Evolutionary conservation across 306 rosid species (phyloP), one percentile per base, ranked within the genome.

Genomic region (Prinsepia uniflora): DNA sequence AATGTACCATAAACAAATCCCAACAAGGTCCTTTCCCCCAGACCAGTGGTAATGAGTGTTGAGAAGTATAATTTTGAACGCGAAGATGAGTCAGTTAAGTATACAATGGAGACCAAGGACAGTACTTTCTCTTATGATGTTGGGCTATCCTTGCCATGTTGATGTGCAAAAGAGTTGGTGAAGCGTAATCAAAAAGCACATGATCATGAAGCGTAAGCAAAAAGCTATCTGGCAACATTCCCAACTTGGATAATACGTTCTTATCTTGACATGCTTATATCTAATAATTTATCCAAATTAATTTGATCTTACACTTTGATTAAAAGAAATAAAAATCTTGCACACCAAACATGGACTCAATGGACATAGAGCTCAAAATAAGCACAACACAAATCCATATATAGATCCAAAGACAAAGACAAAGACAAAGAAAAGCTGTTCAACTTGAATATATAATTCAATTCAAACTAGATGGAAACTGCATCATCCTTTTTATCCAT

Each of bases 201-300:
- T 3, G 4, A 30, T 30, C 63, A 83, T 78, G 82, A 85, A n/a
- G n/a, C n/a, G n/a, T n/a, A n/a, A n/a, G n/a, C n/a, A n/a, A 75
- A 72, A 78, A 85, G 81, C 75, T 75, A 43, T 43, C 46, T 3
- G 50, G 55, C 72, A 76, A 78, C 61, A 30, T 30, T 30, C 36
- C 36, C 36, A 30, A 30, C 36, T 30, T 30, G 36, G 36, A 30
- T 30, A 30, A 3, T 3, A 30, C 4, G 36, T 30, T 30, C 36
- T 1, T 30, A 30, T 30, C 4, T 30, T 3, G 2, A 1, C 3
- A 24, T 24, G 30, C 30, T 24, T 30, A 30, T 30, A 30, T 30
- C 1, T 30, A 30, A 30, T 30, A 30, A 30, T 2, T 30, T 30
- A 30, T 30, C 36, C 4, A 30, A 30, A 1, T 30, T 3, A 30